A percentile compares a stretch with the other conserved stretches of the same genome.
phyloP scores from a whole-genome alignment of 23 red algal species.

The Gracilaria domingensis region DNA sequence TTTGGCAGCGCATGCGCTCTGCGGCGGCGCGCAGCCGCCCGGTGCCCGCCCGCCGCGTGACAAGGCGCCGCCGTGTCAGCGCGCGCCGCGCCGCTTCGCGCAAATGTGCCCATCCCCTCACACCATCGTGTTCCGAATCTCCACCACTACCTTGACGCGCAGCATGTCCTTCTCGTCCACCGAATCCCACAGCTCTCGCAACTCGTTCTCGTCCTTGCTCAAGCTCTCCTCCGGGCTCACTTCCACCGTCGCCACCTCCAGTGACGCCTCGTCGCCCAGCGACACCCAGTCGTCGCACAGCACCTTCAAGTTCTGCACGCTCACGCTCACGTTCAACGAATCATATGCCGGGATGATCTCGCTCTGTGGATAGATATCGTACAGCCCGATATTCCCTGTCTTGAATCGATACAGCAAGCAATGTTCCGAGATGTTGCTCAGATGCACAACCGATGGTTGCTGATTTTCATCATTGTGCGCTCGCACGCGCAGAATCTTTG shows the following conservation, averaged over 20 bases:
- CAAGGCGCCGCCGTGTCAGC: too few relatives aligned
- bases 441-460: background rate
- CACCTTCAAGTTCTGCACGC: background rate
- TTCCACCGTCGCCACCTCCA: background rate
- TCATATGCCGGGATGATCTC: background rate
- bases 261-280: background rate
- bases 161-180: background rate
- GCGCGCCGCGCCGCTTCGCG: too few relatives aligned
- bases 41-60: too few relatives aligned
- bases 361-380: background rate
- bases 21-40: too few relatives aligned
- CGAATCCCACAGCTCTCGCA: background rate
- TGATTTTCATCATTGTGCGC: too few relatives aligned
- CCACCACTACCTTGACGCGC: background rate
- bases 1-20: too few relatives aligned
- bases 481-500: background rate
- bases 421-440: background rate
- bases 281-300: slow-evolving; percentile 6
- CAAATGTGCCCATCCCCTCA: too few relatives aligned
- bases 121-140: background rate
- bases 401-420: background rate
- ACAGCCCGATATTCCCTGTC: background rate
- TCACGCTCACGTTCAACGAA: background rate
- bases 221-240: background rate
- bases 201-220: background rate